Conservation (phyloP, 805 yeast species). For the Ogataea ganodermae region DNA sequence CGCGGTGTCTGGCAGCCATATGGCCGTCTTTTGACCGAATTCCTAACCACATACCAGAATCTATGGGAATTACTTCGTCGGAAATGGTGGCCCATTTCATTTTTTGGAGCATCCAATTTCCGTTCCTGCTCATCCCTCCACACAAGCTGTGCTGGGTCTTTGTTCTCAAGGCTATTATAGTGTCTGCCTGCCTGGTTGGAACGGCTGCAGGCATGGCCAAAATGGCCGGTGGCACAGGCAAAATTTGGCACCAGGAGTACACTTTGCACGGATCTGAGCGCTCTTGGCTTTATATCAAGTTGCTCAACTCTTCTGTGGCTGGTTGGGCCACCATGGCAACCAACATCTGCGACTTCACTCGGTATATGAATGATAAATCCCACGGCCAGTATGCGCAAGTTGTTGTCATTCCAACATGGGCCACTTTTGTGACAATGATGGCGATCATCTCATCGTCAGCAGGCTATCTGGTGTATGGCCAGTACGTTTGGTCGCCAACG, state of each 20-base stretch:
- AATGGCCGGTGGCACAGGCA: constrained; percentile 32
- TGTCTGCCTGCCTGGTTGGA: constrained; percentile 29
- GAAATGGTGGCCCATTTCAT: constrained; percentile 36
- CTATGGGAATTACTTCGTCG: constrained; percentile 30
- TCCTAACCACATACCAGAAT: constrained; percentile 31
- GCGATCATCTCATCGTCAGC: constrained; percentile 39
- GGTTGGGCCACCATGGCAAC: constrained; percentile 40
- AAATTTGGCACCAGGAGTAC: constrained; percentile 24
- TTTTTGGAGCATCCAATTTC: constrained; percentile 35
- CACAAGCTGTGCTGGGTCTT: constrained; percentile 40
- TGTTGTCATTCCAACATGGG: constrained; percentile 29
- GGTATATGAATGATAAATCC: constrained; percentile 36
- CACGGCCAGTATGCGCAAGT: constrained; percentile 37
- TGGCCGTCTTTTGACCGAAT: constrained; percentile 32
- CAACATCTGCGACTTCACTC: constrained; percentile 41
- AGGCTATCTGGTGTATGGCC: constrained; percentile 41
- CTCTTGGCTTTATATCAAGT: constrained; percentile 29
- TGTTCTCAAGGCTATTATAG: constrained; percentile 34
- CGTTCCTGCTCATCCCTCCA: constrained; percentile 35
- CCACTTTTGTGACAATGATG: constrained; percentile 32
- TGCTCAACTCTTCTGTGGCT: constrained; percentile 36
- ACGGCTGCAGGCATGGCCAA: constrained; percentile 37
- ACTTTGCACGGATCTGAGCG: constrained; percentile 27
- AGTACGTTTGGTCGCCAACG: constrained; percentile 47
- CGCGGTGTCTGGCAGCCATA: constrained; percentile 30